Evolutionary conservation across 176 grass and related monocot genomes (phyloP).

Genomic region (Raddia distichophylla): DNA sequence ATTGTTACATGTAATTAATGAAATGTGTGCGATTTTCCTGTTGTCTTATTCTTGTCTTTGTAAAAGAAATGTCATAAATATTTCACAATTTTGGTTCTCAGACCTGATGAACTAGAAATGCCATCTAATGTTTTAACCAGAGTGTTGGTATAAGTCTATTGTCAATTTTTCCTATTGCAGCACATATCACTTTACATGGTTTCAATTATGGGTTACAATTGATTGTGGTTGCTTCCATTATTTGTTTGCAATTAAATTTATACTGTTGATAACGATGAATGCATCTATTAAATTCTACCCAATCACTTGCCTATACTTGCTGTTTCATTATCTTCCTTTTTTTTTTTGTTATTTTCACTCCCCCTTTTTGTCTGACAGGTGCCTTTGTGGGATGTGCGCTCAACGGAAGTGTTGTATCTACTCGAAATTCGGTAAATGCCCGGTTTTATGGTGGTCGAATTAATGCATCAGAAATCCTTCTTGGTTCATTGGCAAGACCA

Average conservation of each 20-base stretch:
- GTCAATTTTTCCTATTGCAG: not conserved
- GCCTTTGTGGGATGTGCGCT: slow-evolving; percentile 87
- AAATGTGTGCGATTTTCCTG: not conserved
- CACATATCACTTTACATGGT: not conserved
- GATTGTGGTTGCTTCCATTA: not conserved
- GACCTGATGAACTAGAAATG: slow-evolving; percentile 5
- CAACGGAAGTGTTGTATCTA: slow-evolving; percentile 78
- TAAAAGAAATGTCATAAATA: not conserved
- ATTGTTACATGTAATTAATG: not conserved
- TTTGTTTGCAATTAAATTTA: slow-evolving; percentile 20
- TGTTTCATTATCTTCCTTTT: slow-evolving; percentile 1
- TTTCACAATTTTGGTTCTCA: slow-evolving; percentile 17
- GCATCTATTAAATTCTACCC: not conserved
- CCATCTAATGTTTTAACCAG: not conserved
- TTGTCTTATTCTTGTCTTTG: not conserved
- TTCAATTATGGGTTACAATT: not conserved
- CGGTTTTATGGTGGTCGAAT: slow-evolving; percentile 71
- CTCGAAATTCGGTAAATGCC: slow-evolving; percentile 64
- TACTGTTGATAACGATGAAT: not conserved
- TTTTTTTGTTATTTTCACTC: not conserved
- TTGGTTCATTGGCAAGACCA: slow-evolving; percentile 65
- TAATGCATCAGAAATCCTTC: slow-evolving; percentile 83
- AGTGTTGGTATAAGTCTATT: not conserved
- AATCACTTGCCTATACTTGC: not conserved
- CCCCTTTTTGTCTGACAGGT: slow-evolving; percentile 46